phyloP scores from a whole-genome alignment of 129 eudicot species.

The Smallanthus sonchifolius region DNA sequence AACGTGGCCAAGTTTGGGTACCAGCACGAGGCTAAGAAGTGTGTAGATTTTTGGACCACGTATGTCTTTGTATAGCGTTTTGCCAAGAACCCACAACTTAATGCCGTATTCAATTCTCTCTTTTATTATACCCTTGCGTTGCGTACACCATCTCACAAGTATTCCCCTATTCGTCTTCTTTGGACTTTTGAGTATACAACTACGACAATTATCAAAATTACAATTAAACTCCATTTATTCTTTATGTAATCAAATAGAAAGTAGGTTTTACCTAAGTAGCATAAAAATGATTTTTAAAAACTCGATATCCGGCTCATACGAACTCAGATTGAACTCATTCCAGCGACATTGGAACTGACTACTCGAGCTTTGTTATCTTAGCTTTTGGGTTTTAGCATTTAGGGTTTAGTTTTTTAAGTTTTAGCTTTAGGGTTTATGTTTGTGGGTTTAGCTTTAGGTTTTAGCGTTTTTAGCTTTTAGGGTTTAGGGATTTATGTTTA shows the following conservation, averaged over 20 bases:
- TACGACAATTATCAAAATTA: background rate
- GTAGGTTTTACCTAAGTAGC: too few relatives aligned
- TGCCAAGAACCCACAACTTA: constrained; percentile 11
- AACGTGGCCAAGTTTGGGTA: constrained; percentile 3
- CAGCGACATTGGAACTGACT: too few relatives aligned
- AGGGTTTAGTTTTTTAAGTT: too few relatives aligned
- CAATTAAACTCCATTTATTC: background rate
- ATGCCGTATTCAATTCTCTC: background rate
- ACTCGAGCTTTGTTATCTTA: too few relatives aligned
- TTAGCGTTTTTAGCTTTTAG: too few relatives aligned
- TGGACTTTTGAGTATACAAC: constrained; percentile 1
- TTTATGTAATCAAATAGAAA: background rate
- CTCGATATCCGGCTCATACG: too few relatives aligned
- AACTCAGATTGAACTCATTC: too few relatives aligned
- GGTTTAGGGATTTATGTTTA: too few relatives aligned
- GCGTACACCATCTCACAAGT: constrained; percentile 8
- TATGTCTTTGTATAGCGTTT: constrained; percentile 6
- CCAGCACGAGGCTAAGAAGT: background rate
- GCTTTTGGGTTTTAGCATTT: too few relatives aligned
- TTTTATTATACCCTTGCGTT: constrained; percentile 17
- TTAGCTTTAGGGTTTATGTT: too few relatives aligned
- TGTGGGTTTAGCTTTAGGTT: too few relatives aligned
- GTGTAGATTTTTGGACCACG: constrained; percentile 22
- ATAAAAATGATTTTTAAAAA: too few relatives aligned
- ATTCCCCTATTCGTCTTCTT: background rate